Conservation (phyloP, 1,284 basidiomycete species). For the Porphyrellus sp. region DNA sequence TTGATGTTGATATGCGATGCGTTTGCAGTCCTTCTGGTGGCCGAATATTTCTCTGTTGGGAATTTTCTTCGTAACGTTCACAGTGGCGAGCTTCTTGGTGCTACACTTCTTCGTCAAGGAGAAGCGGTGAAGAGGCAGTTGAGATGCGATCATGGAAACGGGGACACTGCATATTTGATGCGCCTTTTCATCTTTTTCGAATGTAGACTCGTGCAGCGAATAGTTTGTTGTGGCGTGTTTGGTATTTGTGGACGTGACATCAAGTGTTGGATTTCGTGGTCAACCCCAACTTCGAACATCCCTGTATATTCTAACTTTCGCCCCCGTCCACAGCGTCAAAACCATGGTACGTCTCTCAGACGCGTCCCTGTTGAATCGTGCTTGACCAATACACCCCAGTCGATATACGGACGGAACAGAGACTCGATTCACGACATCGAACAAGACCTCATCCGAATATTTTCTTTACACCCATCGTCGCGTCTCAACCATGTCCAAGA, state of each 20-base stretch:
- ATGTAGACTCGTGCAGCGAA: not conserved
- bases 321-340: constrained; percentile 9
- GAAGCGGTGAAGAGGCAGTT: constrained; percentile 54
- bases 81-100: constrained; percentile 70
- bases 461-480: constrained; percentile 58
- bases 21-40: constrained; percentile 87
- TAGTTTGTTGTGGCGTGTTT: constrained; percentile 25
- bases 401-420: constrained; percentile 50
- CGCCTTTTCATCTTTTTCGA: not conserved
- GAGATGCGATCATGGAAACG: constrained; percentile 10
- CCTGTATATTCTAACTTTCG: constrained; percentile 10
- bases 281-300: not conserved
- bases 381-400: constrained; percentile 17
- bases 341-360: constrained; percentile 27
- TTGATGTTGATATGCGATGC: constrained; percentile 11
- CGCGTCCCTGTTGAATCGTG: constrained; percentile 7
- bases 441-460: constrained; percentile 61
- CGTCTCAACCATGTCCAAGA: constrained; percentile 54
- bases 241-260: constrained; percentile 16
- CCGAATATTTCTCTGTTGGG: constrained; percentile 82
- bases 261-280: constrained; percentile 2
- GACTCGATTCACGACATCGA: constrained; percentile 68
- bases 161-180: not conserved
- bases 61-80: constrained; percentile 82
- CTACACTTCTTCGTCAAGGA: constrained; percentile 90